A percentile compares a stretch with the other conserved stretches of the same genome.
phyloP scores from a whole-genome alignment of 2,329 filamentous ascomycete genomes.

The Elsinoe arachidis region DNA sequence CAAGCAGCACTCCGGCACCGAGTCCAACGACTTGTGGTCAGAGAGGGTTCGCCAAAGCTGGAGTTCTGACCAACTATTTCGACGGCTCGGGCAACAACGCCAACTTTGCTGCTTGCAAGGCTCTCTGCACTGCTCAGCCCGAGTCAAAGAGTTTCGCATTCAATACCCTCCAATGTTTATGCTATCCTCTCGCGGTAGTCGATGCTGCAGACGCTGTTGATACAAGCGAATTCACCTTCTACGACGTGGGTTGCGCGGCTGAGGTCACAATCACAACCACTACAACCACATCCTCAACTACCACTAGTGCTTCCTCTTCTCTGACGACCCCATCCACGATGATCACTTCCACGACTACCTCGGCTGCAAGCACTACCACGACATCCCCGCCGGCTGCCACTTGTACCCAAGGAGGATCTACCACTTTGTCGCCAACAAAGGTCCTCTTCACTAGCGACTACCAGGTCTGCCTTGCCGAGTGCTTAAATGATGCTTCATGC shows the following conservation, averaged over 20 bases:
- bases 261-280: not conserved
- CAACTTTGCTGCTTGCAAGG: conserved; percentile 6
- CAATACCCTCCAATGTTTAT: not conserved
- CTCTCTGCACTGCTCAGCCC: not conserved
- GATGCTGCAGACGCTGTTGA: not conserved
- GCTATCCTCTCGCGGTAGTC: not conserved
- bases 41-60: not conserved
- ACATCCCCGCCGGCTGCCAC: not conserved
- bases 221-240: not conserved
- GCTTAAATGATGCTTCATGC: not conserved
- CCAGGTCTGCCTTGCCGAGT: not conserved
- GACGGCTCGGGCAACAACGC: not conserved
- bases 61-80: not conserved
- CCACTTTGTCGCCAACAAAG: not conserved
- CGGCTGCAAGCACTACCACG: not conserved
- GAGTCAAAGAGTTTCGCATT: not conserved
- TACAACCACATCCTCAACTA: not conserved
- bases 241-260: not conserved
- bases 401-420: not conserved
- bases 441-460: not conserved
- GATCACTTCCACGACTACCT: not conserved
- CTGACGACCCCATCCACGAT: not conserved
- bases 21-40: not conserved
- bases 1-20: not conserved
- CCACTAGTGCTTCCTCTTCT: not conserved